Evolutionary conservation across 768 basidiomycete genomes (phyloP).

Genomic region (Leucogyrophana mollusca): DNA sequence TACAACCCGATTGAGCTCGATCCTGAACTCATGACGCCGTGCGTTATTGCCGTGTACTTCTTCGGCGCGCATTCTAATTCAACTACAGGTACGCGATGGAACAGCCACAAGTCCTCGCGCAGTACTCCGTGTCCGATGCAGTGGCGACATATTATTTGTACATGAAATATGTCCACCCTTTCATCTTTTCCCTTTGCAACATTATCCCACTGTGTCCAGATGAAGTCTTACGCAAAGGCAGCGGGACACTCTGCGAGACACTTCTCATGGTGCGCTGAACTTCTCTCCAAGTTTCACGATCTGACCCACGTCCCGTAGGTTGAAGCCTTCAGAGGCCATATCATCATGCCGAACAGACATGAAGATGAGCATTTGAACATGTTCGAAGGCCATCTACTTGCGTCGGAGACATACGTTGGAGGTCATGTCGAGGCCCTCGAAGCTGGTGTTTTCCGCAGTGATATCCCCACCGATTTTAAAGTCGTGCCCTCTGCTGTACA

Average conservation of each 20-base stretch:
- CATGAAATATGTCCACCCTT: conserved; percentile 99
- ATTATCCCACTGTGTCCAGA: conserved; percentile 97
- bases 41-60: conserved; percentile 30
- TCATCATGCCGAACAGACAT: conserved; percentile 98
- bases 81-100: conserved; percentile 87
- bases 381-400: conserved; percentile 94
- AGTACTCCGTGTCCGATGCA: conserved; percentile 99
- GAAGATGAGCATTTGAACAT: conserved; percentile 90
- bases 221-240: conserved; percentile 94
- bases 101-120: conserved; percentile 90
- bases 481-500: conserved; percentile 86
- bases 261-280: conserved; percentile 79
- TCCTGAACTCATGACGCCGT: conserved; percentile 99
- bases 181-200: conserved; percentile 98
- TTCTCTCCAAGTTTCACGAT: conserved; percentile 8
- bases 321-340: conserved; percentile 86
- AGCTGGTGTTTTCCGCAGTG: conserved; percentile 96
- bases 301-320: conserved; percentile 52
- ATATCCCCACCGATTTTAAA: conserved; percentile 94
- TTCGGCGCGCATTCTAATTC: neutral
- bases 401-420: conserved; percentile 97
- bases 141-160: conserved; percentile 99
- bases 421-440: conserved; percentile 98
- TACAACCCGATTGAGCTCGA: conserved; percentile 97
- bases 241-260: conserved; percentile 96